Evolutionary conservation across 2,329 filamentous ascomycete genomes (phyloP), one percentile per base, ranked within the genome.

Genomic region (Penicillium janthinellum): DNA sequence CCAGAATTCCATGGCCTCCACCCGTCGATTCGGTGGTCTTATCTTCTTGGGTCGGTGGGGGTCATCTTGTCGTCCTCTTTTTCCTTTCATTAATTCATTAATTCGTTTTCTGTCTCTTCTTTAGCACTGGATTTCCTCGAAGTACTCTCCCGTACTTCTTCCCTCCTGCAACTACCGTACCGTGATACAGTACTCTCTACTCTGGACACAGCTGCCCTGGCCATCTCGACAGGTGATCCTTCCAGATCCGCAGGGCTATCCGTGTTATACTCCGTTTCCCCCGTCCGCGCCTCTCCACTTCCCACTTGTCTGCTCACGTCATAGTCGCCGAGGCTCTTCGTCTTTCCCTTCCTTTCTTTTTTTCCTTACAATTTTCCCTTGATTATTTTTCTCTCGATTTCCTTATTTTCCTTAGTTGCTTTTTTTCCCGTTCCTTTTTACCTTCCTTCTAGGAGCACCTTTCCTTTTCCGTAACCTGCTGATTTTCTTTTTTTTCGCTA

Each of bases 261-360:
- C 15, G 28, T 49, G 31, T 34, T 35, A 34, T 37, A 34, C 47
- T 49, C n/a, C 28, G 47, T 37, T 50, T 34, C 20, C 34, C 47
- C 28, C 47, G n/a, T 50, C 20, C 39, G 22, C 34, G 4, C 5
- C 25, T 25, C 37, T 51, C 35, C 28, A 38, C 37, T 45, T 56
- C 47, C 28, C 39, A 61, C 50, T 47, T 41, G 54, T 53, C 37
- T 64, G 59, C 65, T 71, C 68, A 72, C 70, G 69, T 72, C 69
- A 72, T 72, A 66, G 60, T 64, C 67, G 58, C 64, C 66, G 65
- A 68, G 66, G 57, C 66, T 70, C 60, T 71, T 65, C 58, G 50
- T 62, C 59, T 65, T 57, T 56, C 53, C 59, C 62, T 62, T 60
- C 52, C 47, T 59, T 59, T 62, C 54, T 39, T 61, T 60, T 50